Evolutionary conservation across 2,329 filamentous ascomycete species (phyloP), one percentile per base, ranked within the genome.

Genomic region (Cyphellophora europaea): DNA sequence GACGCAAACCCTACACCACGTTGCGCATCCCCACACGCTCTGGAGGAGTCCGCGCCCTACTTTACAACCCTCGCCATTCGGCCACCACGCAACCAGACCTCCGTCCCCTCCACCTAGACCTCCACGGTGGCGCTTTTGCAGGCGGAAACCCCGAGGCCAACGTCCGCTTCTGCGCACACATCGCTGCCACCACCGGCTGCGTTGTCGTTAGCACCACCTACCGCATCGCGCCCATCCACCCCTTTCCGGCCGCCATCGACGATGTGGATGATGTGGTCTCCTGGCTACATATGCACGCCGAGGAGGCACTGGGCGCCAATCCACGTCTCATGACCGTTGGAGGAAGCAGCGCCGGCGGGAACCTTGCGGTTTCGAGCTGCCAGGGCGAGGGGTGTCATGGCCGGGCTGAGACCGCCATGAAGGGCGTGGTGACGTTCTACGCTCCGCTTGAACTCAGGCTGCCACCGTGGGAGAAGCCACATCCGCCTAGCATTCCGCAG

Each of bases 241-340:
- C 55, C 11, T 71, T 67, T 38, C 67, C 67, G 1, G 55, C 54
- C 1, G 56, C 58, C 11, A 48, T 58, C 4, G 44, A 63, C 14
- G 67, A 71, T 41, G 53, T 53, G 11, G 68, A 56, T 54, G 67
- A 69, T 45, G 58, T 56, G 4, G 38, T 69, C 27, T 49, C 58
- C 48, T 70, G 66, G 64, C 52, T 54, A 25, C 54, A 54, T 11
- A 33, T 21, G 8, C 27, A 42, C 27, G 34, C 41, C 58, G 67
- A 36, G 56, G 60, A 11, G 23, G 43, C 5, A 30, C 45, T 69
- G 3, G 54, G 53, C 4, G 59, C 59, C 11, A 56, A 67, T 35
- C 54, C 60, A 0, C n/a, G 14, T 16, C 28, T 30, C 3, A 30
- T 70, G 37, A 70, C 66, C 0, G 48, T 65, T 2, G 57, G 58